These are phyloP conservation scores for Boletus vermiculosoides DNA, from an alignment of 768 basidiomycete species.

Conservation along the genomic window DNA sequence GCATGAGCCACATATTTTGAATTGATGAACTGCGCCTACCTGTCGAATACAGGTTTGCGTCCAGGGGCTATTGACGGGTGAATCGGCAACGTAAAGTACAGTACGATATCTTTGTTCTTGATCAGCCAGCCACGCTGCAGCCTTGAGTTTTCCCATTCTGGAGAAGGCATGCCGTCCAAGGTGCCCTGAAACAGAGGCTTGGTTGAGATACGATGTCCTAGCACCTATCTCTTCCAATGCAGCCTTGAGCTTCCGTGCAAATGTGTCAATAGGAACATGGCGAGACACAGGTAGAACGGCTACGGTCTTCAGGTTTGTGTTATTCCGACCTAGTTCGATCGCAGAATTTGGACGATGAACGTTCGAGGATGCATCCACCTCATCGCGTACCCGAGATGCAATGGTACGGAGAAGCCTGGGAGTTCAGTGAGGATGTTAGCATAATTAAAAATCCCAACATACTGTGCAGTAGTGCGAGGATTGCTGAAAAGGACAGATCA, in stretches of 20 bases:
- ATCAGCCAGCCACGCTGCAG: constrained; percentile 89
- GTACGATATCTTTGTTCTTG: constrained; percentile 91
- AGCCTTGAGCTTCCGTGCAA: constrained; percentile 83
- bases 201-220: constrained; percentile 88
- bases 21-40: constrained; percentile 39
- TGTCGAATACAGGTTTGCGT: constrained; percentile 97
- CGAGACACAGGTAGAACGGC: constrained; percentile 87
- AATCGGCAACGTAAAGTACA: constrained; percentile 95
- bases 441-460: constrained; percentile 21
- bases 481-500: constrained; percentile 46
- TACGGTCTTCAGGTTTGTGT: constrained; percentile 90
- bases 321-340: constrained; percentile 70
- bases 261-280: constrained; percentile 84
- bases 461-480: constrained; percentile 85
- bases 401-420: constrained; percentile 79
- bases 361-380: constrained; percentile 63
- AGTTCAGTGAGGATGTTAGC: not conserved
- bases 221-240: constrained; percentile 94
- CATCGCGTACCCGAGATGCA: constrained; percentile 85
- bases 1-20: constrained; percentile 7
- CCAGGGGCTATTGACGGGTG: constrained; percentile 93
- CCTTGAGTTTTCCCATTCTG: constrained; percentile 95
- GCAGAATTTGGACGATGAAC: constrained; percentile 50
- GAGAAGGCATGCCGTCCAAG: constrained; percentile 95
- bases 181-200: constrained; percentile 87